Conservation (phyloP, 2,329 filamentous ascomycete species). For the Epichloe festucae region DNA sequence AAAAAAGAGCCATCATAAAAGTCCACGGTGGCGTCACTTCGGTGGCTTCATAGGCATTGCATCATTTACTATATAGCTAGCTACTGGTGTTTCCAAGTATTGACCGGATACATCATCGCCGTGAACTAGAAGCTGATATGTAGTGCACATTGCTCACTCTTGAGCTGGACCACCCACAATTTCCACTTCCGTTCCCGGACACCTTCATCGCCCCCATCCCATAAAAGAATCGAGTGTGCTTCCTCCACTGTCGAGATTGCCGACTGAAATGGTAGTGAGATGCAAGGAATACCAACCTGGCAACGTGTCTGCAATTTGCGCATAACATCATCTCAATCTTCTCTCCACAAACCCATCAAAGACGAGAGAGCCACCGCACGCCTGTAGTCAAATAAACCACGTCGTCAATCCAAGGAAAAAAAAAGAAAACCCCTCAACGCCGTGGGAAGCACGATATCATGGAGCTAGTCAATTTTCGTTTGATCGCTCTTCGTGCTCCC, state of each 20-base stretch:
- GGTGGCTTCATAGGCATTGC: too few species aligned
- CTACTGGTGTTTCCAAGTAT: not conserved
- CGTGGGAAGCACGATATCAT: conserved; percentile 9
- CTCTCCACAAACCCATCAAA: not conserved
- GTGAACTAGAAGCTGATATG: conserved; percentile 7
- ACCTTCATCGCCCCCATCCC: not conserved
- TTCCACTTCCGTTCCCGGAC: not conserved
- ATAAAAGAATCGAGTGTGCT: not conserved
- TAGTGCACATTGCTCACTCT: conserved; percentile 5
- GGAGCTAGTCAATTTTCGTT: not conserved
- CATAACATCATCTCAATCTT: too few species aligned
- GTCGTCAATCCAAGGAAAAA: not conserved
- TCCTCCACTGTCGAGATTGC: not conserved
- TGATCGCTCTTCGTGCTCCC: too few species aligned
- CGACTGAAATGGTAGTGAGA: conserved; percentile 1
- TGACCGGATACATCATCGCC: conserved; percentile 10
- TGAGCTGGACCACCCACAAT: not conserved
- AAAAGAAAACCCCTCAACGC: conserved; percentile 8
- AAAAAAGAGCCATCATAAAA: too few species aligned
- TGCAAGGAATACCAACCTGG: conserved; percentile 10
- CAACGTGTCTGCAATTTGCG: conserved; percentile 1
- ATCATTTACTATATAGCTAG: too few species aligned
- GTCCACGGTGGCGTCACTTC: too few species aligned
- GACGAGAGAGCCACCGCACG: not conserved
- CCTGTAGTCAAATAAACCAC: not conserved